These are phyloP conservation scores for Rosa lucieae DNA, from an alignment of 306 rosid genomes.

Conservation along the genomic window DNA sequence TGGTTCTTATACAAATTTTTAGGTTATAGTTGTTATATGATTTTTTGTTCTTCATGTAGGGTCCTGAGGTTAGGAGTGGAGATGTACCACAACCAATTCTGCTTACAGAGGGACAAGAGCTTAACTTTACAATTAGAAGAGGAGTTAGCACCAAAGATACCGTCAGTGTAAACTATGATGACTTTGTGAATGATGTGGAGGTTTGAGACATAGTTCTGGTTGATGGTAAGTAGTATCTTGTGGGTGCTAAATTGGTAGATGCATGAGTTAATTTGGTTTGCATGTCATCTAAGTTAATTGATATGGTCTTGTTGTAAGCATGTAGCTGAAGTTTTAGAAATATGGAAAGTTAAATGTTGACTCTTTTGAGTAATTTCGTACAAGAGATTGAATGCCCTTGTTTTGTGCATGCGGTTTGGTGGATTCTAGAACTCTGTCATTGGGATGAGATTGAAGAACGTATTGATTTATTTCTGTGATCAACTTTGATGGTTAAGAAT, in stretches of 20 bases:
- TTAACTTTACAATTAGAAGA: conserved; percentile 84
- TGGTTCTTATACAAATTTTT: conserved; percentile 11
- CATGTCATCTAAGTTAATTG: conserved; percentile 7
- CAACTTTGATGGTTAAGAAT: neutral
- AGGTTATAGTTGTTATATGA: conserved; percentile 14
- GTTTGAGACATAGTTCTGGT: conserved; percentile 76
- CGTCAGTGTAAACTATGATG: conserved; percentile 92
- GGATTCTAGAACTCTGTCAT: conserved; percentile 5
- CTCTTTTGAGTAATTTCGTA: neutral
- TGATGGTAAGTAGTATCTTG: conserved; percentile 61
- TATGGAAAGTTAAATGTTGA: neutral
- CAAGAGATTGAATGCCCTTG: neutral
- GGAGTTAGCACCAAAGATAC: conserved; percentile 74
- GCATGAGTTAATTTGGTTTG: conserved; percentile 8
- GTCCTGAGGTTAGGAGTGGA: conserved; percentile 98
- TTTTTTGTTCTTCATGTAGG: conserved; percentile 41
- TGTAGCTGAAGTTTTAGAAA: conserved; percentile 4
- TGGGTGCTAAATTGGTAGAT: conserved; percentile 5
- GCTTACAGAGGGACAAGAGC: conserved; percentile 71
- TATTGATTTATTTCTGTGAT: neutral
- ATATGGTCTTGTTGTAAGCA: conserved; percentile 2
- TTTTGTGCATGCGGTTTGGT: neutral
- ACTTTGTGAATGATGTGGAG: conserved; percentile 85
- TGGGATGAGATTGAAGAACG: neutral
- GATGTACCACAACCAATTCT: conserved; percentile 73